Evolutionary conservation across 2,329 filamentous ascomycete species (phyloP), one percentile per base, ranked within the genome.

Genomic region (Phialophora macrospora): DNA sequence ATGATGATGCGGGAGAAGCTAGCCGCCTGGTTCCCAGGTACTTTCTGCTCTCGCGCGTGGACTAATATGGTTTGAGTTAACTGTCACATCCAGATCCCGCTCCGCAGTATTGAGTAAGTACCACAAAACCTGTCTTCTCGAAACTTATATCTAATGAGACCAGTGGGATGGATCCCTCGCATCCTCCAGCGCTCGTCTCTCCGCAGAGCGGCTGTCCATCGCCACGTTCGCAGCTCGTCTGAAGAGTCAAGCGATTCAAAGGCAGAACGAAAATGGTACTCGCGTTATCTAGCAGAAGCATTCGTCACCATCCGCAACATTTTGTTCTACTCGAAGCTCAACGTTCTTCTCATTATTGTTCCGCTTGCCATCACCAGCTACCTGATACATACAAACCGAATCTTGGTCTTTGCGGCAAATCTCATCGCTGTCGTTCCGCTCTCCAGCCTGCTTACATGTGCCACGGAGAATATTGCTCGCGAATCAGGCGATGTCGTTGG

Each of bases 401-500:
- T 89, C 65, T 84, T 83, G 30, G 82, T 94, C 55, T 97, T 97
- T 74, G 85, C 93, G 60, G 85, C 97, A 77, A 97, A 97, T 80
- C 97, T 97, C 73, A 85, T 97, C 69, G 93, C 93, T 68, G 96
- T 97, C 71, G 88, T 97, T 63, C 93, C 93, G 0, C 83, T 97
- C 34, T 93, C 93, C 1, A 90, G 89, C 17, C 88, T 97, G 81
- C 83, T 97, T n/a, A 90, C 90, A 72, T 96, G 90, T 73, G 91
- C 91, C 0, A 97, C 93, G 0, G 93, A 97, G 77, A 92, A 96
- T 76, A 89, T 97, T 69, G 90, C 93, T 3, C 24, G 60, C 20
- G 57, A 64, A 30, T 89, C 88, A 0, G 93, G 93, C 57, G 93
- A 97, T 76, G 93, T 91, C 0, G 80, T 97, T 1, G 93, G 93